Conservation (phyloP, 2,329 filamentous ascomycete genomes). For the Rutstroemia sp. region DNA sequence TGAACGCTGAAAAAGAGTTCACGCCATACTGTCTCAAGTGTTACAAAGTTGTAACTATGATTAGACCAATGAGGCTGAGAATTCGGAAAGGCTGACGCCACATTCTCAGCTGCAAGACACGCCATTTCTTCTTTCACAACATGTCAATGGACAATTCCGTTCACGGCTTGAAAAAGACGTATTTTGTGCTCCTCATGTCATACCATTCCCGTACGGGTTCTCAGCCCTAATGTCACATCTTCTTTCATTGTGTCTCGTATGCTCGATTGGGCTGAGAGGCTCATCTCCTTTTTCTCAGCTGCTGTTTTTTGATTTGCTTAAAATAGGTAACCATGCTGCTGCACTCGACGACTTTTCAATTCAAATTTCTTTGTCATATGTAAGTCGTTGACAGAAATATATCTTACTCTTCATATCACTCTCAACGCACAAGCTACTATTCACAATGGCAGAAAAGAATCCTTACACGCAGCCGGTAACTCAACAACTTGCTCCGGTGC, state of each 20-base stretch:
- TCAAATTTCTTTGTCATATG: not conserved
- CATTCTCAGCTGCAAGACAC: constrained; percentile 4
- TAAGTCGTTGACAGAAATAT: too few species aligned
- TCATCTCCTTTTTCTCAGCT: constrained; percentile 1
- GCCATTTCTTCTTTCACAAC: not conserved
- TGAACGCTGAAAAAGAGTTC: not conserved
- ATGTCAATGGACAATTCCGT: not conserved
- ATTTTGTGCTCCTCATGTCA: not conserved
- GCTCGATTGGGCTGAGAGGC: not conserved
- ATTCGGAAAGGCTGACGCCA: not conserved
- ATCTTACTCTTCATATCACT: not conserved
- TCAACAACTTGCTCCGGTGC: not conserved
- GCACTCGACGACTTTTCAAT: not conserved
- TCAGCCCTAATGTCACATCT: not conserved
- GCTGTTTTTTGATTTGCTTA: not conserved
- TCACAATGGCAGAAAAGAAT: not conserved
- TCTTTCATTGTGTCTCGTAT: not conserved
- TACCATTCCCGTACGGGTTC: not conserved
- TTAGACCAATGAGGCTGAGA: not conserved
- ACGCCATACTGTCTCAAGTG: not conserved
- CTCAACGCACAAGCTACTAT: not conserved
- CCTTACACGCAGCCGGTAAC: not conserved
- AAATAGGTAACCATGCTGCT: not conserved
- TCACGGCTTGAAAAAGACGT: not conserved
- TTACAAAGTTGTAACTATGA: not conserved